A percentile compares a stretch with the other conserved stretches of the same genome.
These are phyloP conservation scores for Apiospora phragmitis DNA, from an alignment of 2,329 filamentous ascomycete species.

Conservation along the genomic window DNA sequence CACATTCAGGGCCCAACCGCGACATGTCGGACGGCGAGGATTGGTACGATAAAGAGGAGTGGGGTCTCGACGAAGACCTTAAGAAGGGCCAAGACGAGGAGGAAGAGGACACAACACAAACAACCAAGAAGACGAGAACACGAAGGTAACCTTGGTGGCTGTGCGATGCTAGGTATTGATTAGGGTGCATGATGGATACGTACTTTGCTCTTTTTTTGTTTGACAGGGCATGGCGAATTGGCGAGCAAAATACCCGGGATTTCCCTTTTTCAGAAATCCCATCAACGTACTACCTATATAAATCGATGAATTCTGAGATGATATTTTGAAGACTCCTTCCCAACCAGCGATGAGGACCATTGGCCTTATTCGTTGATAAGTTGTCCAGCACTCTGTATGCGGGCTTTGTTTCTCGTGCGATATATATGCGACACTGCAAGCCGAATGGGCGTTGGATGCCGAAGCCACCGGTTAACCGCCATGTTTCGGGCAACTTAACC, in stretches of 20 bases:
- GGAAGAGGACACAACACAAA: constrained; percentile 68
- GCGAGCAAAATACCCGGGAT: constrained; percentile 14
- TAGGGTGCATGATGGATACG: constrained; percentile 3
- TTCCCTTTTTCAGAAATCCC: background rate
- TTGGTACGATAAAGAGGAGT: constrained; percentile 83
- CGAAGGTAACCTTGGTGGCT: constrained; percentile 42
- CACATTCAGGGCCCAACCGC: constrained; percentile 62
- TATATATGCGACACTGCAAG: background rate
- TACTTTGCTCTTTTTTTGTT: background rate
- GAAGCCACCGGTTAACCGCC: background rate
- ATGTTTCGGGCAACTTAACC: constrained; percentile 4
- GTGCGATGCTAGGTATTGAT: background rate
- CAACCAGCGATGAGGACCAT: background rate
- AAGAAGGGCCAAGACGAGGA: constrained; percentile 83
- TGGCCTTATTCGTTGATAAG: background rate
- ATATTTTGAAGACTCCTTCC: background rate
- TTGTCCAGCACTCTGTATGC: background rate
- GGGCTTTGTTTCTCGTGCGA: background rate
- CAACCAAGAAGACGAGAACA: constrained; percentile 62
- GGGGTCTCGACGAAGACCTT: constrained; percentile 71
- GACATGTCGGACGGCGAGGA: constrained; percentile 89
- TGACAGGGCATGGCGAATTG: constrained; percentile 10
- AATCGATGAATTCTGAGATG: constrained; percentile 4
- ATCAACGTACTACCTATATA: background rate
- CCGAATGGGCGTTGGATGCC: background rate